Evolutionary conservation across 768 basidiomycete genomes (phyloP).

Genomic region (Kwoniella shandongensis): DNA sequence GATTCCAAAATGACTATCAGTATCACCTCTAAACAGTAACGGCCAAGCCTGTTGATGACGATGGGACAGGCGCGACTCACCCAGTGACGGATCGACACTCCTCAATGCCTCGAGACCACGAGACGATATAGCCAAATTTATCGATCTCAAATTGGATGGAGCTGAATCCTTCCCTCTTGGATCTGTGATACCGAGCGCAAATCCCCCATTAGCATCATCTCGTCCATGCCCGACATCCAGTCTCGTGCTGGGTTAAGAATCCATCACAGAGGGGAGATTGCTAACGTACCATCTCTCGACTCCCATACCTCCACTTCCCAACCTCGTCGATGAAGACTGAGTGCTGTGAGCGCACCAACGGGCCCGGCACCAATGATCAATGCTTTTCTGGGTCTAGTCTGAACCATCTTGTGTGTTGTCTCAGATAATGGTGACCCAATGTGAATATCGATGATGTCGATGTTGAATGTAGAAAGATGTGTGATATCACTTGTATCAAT

Average conservation of each 20-base stretch:
- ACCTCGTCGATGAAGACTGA: conserved; percentile 79
- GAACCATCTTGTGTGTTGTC: too few relatives aligned
- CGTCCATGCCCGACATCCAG: too few relatives aligned
- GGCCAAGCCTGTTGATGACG: neutral
- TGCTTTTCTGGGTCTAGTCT: conserved; percentile 38
- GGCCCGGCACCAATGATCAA: conserved; percentile 75
- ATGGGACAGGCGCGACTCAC: conserved; percentile 20
- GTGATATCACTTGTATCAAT: too few relatives aligned
- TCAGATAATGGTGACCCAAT: too few relatives aligned
- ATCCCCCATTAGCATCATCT: too few relatives aligned
- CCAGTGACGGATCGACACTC: conserved; percentile 63
- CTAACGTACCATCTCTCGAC: conserved; percentile 42
- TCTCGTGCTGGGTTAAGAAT: neutral
- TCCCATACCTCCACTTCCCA: conserved; percentile 59
- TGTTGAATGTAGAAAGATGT: too few relatives aligned
- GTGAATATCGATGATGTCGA: too few relatives aligned
- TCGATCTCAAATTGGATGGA: conserved; percentile 63
- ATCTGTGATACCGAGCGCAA: conserved; percentile 26
- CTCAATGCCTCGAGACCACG: conserved; percentile 86
- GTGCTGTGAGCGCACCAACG: conserved; percentile 87
- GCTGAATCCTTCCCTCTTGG: conserved; percentile 38
- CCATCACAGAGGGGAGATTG: neutral
- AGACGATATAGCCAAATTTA: conserved; percentile 93
- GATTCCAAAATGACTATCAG: neutral
- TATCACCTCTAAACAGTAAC: too few relatives aligned